Conservation (phyloP, 208 protist species). For the Herpetomonas samuelpessoai region DNA sequence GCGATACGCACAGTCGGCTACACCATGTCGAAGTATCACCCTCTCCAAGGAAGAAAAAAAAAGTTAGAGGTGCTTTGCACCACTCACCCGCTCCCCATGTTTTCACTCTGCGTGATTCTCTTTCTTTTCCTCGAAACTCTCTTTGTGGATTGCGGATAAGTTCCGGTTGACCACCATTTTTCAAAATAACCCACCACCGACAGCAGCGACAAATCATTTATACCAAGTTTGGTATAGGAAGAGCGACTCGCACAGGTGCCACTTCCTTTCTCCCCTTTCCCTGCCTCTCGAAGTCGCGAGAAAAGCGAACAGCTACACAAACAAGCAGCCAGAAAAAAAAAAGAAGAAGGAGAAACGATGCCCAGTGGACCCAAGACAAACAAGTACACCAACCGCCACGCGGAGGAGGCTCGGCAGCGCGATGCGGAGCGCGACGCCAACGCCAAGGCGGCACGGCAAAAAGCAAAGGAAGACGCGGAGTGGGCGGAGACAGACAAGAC, state of each 20-base stretch:
- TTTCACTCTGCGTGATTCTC: too few species aligned
- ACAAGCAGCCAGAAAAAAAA: background rate
- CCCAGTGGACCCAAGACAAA: slow-evolving; percentile 83
- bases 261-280: slow-evolving; percentile 1
- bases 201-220: too few species aligned
- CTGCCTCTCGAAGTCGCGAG: background rate
- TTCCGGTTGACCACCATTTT: too few species aligned
- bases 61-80: too few species aligned
- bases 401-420: slow-evolving; percentile 70
- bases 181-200: too few species aligned
- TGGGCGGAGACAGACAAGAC: slow-evolving; percentile 70
- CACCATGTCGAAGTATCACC: too few species aligned
- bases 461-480: slow-evolving; percentile 62
- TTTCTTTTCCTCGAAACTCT: too few species aligned
- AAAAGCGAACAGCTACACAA: background rate
- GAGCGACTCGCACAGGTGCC: background rate
- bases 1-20: too few species aligned
- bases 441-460: slow-evolving; percentile 25
- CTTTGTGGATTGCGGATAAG: too few species aligned
- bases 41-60: too few species aligned
- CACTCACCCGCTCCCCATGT: too few species aligned
- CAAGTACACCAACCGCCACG: slow-evolving; percentile 87
- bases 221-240: too few species aligned
- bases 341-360: slow-evolving; percentile 31
- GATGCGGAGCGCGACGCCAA: slow-evolving; percentile 48